phyloP scores from a whole-genome alignment of 2,329 filamentous ascomycete genomes.

The Hypoxylon sp. region DNA sequence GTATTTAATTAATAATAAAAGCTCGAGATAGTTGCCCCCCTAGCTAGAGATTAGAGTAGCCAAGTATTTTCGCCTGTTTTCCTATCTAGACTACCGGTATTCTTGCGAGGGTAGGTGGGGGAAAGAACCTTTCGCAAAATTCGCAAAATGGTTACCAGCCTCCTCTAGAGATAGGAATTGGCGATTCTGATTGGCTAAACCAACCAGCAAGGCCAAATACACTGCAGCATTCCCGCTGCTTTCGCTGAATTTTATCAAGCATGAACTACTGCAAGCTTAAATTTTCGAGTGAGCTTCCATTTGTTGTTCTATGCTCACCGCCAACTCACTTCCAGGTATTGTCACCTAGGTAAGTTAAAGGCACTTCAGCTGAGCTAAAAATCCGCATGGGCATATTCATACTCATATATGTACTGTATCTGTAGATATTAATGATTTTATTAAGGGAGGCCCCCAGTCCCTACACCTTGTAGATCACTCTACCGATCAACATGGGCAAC shows the following conservation, averaged over 20 bases:
- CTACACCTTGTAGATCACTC: conserved; percentile 28
- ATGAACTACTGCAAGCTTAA: conserved; percentile 27
- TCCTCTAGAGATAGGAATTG: conserved; percentile 26
- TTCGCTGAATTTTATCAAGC: conserved; percentile 21
- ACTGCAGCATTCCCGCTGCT: conserved; percentile 21
- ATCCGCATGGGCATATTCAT: conserved; percentile 6
- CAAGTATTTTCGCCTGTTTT: conserved; percentile 14
- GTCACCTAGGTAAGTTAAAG: not conserved
- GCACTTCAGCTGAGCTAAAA: not conserved
- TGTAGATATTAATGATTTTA: conserved; percentile 9
- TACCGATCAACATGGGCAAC: conserved; percentile 30
- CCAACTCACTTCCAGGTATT: conserved; percentile 4
- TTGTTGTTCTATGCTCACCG: conserved; percentile 15
- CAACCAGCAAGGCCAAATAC: conserved; percentile 13
- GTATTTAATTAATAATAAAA: no score
- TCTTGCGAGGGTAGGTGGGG: no score
- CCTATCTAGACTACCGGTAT: conserved; percentile 17
- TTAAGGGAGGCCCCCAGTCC: conserved; percentile 31
- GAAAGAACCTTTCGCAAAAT: conserved; percentile 27
- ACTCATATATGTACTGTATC: no score
- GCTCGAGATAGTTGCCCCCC: conserved; percentile 25
- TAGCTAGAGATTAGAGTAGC: conserved; percentile 16
- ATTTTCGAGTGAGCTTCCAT: conserved; percentile 13
- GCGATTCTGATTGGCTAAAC: conserved; percentile 27
- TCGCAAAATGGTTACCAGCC: conserved; percentile 19